Conservation (phyloP, 108 stramenopile genomes). For the Cyclotella baltica region DNA sequence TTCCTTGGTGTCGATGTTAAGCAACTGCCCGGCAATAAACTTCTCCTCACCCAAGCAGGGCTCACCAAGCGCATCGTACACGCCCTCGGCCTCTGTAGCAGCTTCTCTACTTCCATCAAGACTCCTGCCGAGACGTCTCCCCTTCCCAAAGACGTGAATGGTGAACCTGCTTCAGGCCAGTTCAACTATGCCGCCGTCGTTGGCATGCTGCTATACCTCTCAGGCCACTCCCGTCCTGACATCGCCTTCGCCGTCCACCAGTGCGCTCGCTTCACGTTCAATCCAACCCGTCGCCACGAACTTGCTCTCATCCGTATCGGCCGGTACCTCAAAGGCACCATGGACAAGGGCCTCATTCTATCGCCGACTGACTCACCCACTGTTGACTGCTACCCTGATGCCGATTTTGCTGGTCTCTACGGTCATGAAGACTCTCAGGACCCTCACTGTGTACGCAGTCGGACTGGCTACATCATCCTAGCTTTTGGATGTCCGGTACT, state of each 20-base stretch:
- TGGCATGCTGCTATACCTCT: slow-evolving; percentile 49
- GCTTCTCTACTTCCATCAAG: neutral
- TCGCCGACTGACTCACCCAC: neutral
- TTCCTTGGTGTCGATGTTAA: slow-evolving; percentile 5
- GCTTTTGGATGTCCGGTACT: slow-evolving; percentile 36
- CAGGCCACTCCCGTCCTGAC: slow-evolving; percentile 33
- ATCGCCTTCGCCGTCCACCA: slow-evolving; percentile 50
- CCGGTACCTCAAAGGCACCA: slow-evolving; percentile 45
- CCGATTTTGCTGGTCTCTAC: slow-evolving; percentile 49
- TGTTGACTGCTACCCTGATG: slow-evolving; percentile 34
- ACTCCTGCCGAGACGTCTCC: neutral
- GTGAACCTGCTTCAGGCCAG: neutral
- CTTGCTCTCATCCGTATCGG: slow-evolving; percentile 44
- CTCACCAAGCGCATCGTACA: neutral
- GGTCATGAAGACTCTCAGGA: slow-evolving; percentile 26
- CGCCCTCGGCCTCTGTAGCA: neutral
- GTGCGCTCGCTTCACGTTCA: slow-evolving; percentile 35
- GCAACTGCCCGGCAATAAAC: neutral
- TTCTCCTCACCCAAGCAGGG: neutral
- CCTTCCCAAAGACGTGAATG: neutral
- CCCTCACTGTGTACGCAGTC: slow-evolving; percentile 44
- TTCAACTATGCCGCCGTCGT: slow-evolving; percentile 28
- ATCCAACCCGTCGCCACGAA: slow-evolving; percentile 42
- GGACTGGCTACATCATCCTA: slow-evolving; percentile 53
- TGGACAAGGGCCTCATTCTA: slow-evolving; percentile 15